Conservation (phyloP, 2,329 filamentous ascomycete genomes). For the Hypoxylon sp. region DNA sequence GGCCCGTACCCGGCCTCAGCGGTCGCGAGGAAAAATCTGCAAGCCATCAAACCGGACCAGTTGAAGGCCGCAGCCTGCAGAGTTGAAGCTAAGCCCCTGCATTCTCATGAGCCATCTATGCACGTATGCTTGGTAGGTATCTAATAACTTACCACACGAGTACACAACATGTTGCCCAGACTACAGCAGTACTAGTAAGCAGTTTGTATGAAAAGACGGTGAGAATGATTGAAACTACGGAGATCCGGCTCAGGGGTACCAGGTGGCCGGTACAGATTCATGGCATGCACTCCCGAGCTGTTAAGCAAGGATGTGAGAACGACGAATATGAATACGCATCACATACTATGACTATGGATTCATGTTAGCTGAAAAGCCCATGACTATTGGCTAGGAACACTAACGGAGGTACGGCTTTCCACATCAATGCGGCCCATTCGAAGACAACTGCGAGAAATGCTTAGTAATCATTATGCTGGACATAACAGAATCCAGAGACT, state of each 20-base stretch:
- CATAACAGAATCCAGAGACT: slow-evolving; percentile 22
- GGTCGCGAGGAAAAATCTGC: slow-evolving; percentile 53
- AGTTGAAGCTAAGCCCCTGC: slow-evolving; percentile 53
- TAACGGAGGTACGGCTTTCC: slow-evolving; percentile 60
- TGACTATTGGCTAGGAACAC: slow-evolving; percentile 29
- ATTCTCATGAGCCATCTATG: slow-evolving; percentile 15
- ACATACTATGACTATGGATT: slow-evolving; percentile 37
- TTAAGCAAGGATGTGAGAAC: not conserved
- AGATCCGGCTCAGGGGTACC: not conserved
- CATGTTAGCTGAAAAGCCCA: slow-evolving; percentile 7
- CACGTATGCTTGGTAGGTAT: not conserved
- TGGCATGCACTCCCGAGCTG: slow-evolving; percentile 7
- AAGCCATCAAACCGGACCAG: slow-evolving; percentile 53
- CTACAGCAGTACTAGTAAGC: slow-evolving; percentile 39
- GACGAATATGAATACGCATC: not conserved
- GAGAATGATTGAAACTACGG: not conserved
- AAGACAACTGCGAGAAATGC: slow-evolving; percentile 54
- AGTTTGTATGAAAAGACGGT: not conserved
- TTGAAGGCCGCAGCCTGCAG: slow-evolving; percentile 53
- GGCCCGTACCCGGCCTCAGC: slow-evolving; percentile 55
- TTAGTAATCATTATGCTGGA: not conserved
- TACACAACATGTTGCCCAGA: slow-evolving; percentile 53
- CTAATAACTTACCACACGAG: slow-evolving; percentile 49
- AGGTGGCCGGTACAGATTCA: not conserved
- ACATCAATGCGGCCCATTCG: slow-evolving; percentile 60